phyloP scores from a whole-genome alignment of 116 monocot species.

The Dioscorea cayenensis region DNA sequence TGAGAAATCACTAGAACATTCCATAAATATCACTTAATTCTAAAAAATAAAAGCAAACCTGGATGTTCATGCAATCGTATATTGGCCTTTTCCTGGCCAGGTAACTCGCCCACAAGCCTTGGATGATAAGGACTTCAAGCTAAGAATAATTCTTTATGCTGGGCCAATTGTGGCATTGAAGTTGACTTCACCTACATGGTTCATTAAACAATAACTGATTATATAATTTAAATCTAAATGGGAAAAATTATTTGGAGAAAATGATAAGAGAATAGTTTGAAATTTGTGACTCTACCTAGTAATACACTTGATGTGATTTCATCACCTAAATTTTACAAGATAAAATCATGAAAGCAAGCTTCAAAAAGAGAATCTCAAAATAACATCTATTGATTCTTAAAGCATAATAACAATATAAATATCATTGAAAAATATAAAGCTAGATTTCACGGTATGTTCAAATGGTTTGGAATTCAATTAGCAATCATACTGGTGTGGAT shows the following conservation, averaged over 20 bases:
- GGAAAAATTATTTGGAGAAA: neutral
- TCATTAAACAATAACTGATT: conserved; percentile 6
- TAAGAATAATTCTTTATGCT: conserved; percentile 67
- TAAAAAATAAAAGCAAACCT: conserved; percentile 40
- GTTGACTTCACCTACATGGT: conserved; percentile 64
- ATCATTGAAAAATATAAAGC: too few species aligned
- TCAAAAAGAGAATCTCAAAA: too few species aligned
- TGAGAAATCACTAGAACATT: too few species aligned
- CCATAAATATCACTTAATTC: neutral
- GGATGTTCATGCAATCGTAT: conserved; percentile 93
- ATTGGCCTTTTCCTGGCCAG: conserved; percentile 87
- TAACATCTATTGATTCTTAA: too few species aligned
- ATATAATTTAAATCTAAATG: neutral
- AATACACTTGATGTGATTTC: neutral
- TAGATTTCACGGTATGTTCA: too few species aligned
- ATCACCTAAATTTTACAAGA: neutral
- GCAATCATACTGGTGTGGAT: too few species aligned
- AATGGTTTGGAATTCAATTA: too few species aligned
- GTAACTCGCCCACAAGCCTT: conserved; percentile 86
- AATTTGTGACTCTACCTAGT: neutral
- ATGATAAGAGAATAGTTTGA: neutral
- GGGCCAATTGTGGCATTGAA: conserved; percentile 80
- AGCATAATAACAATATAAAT: too few species aligned
- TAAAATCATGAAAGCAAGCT: neutral
- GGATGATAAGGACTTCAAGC: conserved; percentile 81